Conservation (phyloP, 2,329 filamentous ascomycete genomes). For the Dactylellina parvicollis region DNA sequence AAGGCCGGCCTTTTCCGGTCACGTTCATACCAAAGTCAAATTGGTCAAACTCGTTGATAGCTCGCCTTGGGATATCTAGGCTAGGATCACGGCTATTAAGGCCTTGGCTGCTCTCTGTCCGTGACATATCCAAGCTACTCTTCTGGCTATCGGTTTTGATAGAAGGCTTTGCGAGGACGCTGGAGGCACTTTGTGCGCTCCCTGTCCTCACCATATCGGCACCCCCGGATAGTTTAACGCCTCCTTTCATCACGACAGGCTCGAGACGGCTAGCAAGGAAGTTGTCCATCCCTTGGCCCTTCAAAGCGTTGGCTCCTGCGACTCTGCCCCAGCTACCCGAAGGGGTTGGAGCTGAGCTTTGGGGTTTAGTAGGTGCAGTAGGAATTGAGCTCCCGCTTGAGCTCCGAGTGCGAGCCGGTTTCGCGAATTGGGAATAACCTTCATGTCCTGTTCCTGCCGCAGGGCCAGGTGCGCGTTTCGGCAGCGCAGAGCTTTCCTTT, state of each 20-base stretch:
- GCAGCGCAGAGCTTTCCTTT: constrained; percentile 25
- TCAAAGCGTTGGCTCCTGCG: constrained; percentile 62
- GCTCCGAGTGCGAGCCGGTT: constrained; percentile 33
- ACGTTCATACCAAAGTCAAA: constrained; percentile 43
- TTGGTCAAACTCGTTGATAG: constrained; percentile 26
- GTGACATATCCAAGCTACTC: constrained; percentile 40
- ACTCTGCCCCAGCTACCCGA: constrained; percentile 59
- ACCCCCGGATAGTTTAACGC: constrained; percentile 61
- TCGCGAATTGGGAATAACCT: constrained; percentile 67
- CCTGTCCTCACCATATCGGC: constrained; percentile 62
- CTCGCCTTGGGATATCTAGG: constrained; percentile 31
- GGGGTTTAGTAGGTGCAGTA: constrained; percentile 27
- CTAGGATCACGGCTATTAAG: constrained; percentile 39
- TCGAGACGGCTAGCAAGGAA: constrained; percentile 64
- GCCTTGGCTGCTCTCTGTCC: constrained; percentile 44
- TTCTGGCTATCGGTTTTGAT: constrained; percentile 45
- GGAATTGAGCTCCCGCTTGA: constrained; percentile 46
- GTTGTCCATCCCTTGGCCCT: constrained; percentile 64
- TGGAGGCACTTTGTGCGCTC: constrained; percentile 58
- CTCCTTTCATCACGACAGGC: constrained; percentile 65
- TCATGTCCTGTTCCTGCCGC: constrained; percentile 94
- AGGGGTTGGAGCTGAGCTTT: constrained; percentile 21
- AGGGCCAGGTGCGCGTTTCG: constrained; percentile 68
- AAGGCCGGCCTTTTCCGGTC: constrained; percentile 12
- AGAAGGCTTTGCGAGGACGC: constrained; percentile 26